Evolutionary conservation across 345 rosid species (phyloP).

Genomic region (Populus pruinosa): DNA sequence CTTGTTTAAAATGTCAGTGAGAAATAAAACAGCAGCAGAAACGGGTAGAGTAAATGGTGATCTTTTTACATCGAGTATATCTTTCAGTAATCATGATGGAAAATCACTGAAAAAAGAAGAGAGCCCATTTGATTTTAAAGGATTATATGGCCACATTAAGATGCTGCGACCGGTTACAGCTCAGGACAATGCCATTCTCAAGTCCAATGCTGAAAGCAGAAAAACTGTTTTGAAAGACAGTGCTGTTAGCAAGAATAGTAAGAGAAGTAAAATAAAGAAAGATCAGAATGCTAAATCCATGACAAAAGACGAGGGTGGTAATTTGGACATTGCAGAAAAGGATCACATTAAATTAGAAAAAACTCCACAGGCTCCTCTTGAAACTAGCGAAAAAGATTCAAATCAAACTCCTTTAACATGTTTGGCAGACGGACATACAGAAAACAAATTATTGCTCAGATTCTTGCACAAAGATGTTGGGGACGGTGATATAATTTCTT

Average conservation of each 20-base stretch:
- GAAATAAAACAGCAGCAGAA: slow-evolving; percentile 13
- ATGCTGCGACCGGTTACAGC: slow-evolving; percentile 2
- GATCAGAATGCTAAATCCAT: slow-evolving; percentile 3
- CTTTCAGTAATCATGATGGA: neutral
- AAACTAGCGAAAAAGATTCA: slow-evolving; percentile 13
- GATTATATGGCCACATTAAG: slow-evolving; percentile 12
- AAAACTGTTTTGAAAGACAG: neutral
- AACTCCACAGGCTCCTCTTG: slow-evolving; percentile 1
- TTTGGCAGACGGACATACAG: slow-evolving; percentile 9
- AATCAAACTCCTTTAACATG: slow-evolving; percentile 8
- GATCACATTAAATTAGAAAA: neutral
- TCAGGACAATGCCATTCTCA: neutral
- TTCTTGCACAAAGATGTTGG: slow-evolving; percentile 11
- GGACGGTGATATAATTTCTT: slow-evolving; percentile 7
- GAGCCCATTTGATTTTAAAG: neutral
- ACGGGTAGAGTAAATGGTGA: slow-evolving; percentile 7
- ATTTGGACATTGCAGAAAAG: neutral
- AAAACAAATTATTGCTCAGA: slow-evolving; percentile 29
- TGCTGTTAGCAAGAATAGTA: slow-evolving; percentile 1
- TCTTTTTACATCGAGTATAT: slow-evolving; percentile 9
- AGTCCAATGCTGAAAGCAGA: slow-evolving; percentile 14
- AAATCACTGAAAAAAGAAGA: slow-evolving; percentile 9
- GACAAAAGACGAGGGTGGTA: neutral
- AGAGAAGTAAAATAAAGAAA: slow-evolving; percentile 4
- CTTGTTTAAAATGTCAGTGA: neutral